These are phyloP conservation scores for Candida tallmaniae DNA, from an alignment of 805 yeast species.

Conservation along the genomic window DNA sequence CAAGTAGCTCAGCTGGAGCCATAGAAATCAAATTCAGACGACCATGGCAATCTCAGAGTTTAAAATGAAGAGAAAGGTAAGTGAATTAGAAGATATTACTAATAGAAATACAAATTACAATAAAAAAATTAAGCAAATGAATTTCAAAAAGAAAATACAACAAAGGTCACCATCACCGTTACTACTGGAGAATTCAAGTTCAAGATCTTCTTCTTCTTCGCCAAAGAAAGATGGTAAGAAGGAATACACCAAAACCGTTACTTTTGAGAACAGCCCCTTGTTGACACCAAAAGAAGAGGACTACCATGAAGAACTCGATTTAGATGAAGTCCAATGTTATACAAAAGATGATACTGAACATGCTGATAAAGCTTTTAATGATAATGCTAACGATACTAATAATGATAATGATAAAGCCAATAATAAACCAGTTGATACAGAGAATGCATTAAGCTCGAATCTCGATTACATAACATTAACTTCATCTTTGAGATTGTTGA, in stretches of 20 bases:
- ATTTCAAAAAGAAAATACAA: constrained; percentile 5
- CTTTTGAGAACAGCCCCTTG: constrained; percentile 21
- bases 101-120: constrained; percentile 20
- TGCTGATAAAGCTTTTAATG: not conserved
- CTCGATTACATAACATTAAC: constrained; percentile 35
- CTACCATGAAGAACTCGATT: constrained; percentile 19
- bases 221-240: not conserved
- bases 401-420: not conserved
- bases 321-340: not conserved
- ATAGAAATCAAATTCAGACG: not conserved
- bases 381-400: constrained; percentile 2
- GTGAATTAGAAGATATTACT: constrained; percentile 36
- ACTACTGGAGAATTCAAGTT: constrained; percentile 12
- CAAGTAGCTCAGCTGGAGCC: too few relatives aligned
- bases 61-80: constrained; percentile 26
- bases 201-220: constrained; percentile 3
- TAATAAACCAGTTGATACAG: not conserved
- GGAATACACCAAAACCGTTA: constrained; percentile 8
- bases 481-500: constrained; percentile 27
- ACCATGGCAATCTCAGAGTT: constrained; percentile 13
- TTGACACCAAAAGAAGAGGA: constrained; percentile 42
- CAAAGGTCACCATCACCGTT: constrained; percentile 21
- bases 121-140: constrained; percentile 13
- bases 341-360: not conserved
- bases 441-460: constrained; percentile 14